Percentiles rank a stretch among this genome's conserved stretches.
phyloP scores from a whole-genome alignment of 768 basidiomycete genomes.

The Rossbeevera mucosa region DNA sequence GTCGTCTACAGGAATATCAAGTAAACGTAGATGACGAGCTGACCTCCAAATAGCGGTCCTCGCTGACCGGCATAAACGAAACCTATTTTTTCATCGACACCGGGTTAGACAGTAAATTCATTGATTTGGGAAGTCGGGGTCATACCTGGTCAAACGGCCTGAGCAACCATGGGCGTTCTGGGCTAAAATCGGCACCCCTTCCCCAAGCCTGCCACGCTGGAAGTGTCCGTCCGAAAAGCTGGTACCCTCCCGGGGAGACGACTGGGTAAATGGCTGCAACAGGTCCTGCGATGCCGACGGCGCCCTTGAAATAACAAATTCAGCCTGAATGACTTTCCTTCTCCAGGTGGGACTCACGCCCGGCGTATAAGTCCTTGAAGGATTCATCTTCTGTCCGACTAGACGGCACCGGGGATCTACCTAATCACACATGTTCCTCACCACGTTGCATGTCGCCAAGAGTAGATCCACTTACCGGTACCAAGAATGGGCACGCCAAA shows the following conservation, averaged over 20 bases:
- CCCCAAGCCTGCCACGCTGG: constrained; percentile 67
- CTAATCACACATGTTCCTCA: constrained; percentile 23
- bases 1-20: background rate
- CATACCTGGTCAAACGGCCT: constrained; percentile 57
- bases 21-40: background rate
- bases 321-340: background rate
- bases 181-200: constrained; percentile 41
- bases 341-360: constrained; percentile 34
- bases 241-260: constrained; percentile 63
- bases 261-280: constrained; percentile 64
- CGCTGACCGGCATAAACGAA: constrained; percentile 45
- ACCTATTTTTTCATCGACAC: constrained; percentile 31
- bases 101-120: background rate
- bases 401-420: constrained; percentile 56
- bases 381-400: constrained; percentile 72
- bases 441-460: background rate
- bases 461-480: constrained; percentile 40
- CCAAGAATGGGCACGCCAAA: constrained; percentile 57
- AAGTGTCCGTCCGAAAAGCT: constrained; percentile 57
- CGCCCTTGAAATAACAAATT: constrained; percentile 39
- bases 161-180: constrained; percentile 55
- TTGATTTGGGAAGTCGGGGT: background rate
- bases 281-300: constrained; percentile 65
- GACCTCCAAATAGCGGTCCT: constrained; percentile 48
- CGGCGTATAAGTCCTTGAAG: constrained; percentile 62